These are phyloP conservation scores for Penicillium soppii DNA, from an alignment of 495 filamentous ascomycete genomes.

Conservation along the genomic window DNA sequence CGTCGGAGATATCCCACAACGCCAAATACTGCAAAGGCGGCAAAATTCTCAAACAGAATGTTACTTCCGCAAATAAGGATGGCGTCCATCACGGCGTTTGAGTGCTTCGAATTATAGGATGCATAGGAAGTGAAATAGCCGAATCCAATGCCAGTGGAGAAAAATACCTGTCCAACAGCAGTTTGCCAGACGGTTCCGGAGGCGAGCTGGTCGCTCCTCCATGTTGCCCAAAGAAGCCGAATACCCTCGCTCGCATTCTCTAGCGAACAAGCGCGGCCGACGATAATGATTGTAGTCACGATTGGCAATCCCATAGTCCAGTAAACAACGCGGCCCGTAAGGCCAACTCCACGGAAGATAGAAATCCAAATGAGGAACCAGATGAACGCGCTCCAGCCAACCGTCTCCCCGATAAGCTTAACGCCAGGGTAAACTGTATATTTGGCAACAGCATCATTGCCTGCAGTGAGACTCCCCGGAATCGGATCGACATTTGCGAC, in stretches of 20 bases:
- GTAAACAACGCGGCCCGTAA: constrained; percentile 43
- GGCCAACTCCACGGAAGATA: constrained; percentile 38
- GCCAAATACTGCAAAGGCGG: constrained; percentile 42
- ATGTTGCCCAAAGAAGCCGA: constrained; percentile 26
- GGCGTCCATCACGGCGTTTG: constrained; percentile 41
- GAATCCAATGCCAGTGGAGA: constrained; percentile 26
- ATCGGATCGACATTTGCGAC: constrained; percentile 29
- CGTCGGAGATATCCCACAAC: constrained; percentile 36
- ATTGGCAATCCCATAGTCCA: constrained; percentile 47
- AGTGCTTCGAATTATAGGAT: constrained; percentile 27
- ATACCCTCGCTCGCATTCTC: constrained; percentile 33
- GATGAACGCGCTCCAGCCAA: constrained; percentile 39
- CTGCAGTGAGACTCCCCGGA: constrained; percentile 16
- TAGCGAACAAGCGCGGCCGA: constrained; percentile 32
- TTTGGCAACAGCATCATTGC: constrained; percentile 14
- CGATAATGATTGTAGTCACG: constrained; percentile 35
- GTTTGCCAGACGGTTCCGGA: constrained; percentile 30
- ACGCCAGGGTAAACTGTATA: constrained; percentile 24
- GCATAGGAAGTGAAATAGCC: constrained; percentile 30
- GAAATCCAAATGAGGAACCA: constrained; percentile 42
- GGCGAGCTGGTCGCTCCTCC: constrained; percentile 21
- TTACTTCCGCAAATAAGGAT: constrained; percentile 38
- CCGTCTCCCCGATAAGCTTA: constrained; percentile 31
- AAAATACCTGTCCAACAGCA: constrained; percentile 28
- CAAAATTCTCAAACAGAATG: constrained; percentile 38